A percentile compares a stretch with the other conserved stretches of the same genome.
phyloP scores from a whole-genome alignment of 306 rosid genomes.

The Rosa persica region DNA sequence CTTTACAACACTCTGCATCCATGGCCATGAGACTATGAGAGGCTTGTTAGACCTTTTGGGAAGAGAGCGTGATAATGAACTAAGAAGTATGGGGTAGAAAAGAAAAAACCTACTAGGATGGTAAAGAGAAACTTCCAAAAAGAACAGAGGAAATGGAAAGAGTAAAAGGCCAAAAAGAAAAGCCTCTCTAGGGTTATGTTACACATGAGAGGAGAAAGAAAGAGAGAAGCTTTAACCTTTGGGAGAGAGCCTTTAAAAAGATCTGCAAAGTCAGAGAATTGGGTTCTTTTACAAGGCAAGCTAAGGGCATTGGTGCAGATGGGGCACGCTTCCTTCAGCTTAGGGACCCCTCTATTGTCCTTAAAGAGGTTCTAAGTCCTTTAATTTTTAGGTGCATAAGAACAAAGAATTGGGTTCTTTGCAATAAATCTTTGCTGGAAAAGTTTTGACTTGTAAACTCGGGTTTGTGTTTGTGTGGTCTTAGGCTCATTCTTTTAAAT shows the following conservation, averaged over 20 bases:
- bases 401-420: slow-evolving; percentile 1
- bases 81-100: slow-evolving; percentile 12
- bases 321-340: slow-evolving; percentile 58
- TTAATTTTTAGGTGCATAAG: slow-evolving; percentile 21
- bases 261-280: slow-evolving; percentile 45
- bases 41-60: not conserved
- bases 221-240: slow-evolving; percentile 31
- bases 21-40: not conserved
- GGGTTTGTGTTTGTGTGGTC: slow-evolving; percentile 38
- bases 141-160: slow-evolving; percentile 35
- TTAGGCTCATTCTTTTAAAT: slow-evolving; percentile 18
- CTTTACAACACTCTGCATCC: not conserved
- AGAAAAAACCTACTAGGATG: slow-evolving; percentile 13
- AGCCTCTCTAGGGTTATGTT: slow-evolving; percentile 30
- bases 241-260: slow-evolving; percentile 40
- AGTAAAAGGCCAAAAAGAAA: slow-evolving; percentile 48
- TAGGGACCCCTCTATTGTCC: slow-evolving; percentile 39
- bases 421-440: slow-evolving; percentile 41
- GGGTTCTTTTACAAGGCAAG: slow-evolving; percentile 60
- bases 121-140: slow-evolving; percentile 83
- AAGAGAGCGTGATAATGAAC: slow-evolving; percentile 2
- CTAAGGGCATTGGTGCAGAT: slow-evolving; percentile 36
- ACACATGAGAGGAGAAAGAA: slow-evolving; percentile 11
- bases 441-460: slow-evolving; percentile 66
- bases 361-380: slow-evolving; percentile 45